These are phyloP conservation scores for Chlamydomonas sphaeroides DNA, from an alignment of 139 green algal species.

Conservation along the genomic window DNA sequence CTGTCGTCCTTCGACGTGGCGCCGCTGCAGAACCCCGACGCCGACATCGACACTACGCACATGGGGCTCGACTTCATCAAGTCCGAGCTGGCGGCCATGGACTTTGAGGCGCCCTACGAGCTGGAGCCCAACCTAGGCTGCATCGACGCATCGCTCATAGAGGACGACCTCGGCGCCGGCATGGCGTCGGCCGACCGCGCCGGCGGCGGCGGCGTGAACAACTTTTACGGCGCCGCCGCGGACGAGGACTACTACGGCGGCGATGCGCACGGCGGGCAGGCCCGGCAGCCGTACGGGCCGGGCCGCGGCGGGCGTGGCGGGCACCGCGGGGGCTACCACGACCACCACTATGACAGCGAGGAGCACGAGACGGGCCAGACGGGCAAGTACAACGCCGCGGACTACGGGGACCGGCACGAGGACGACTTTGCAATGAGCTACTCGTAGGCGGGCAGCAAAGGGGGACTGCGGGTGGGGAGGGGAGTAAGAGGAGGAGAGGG, in stretches of 20 bases:
- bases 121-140: neutral
- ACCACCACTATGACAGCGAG: neutral
- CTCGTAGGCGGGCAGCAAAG: no score
- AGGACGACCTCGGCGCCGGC: neutral
- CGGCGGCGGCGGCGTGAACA: no score
- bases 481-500: no score
- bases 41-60: neutral
- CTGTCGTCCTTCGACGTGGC: neutral
- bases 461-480: no score
- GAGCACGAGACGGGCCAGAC: neutral
- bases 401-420: neutral
- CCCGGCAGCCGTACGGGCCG: no score
- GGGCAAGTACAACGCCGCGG: neutral
- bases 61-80: constrained; percentile 1
- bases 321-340: no score
- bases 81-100: neutral
- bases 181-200: no score
- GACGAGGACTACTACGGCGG: neutral
- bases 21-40: neutral
- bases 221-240: no score
- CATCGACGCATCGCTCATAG: constrained; percentile 6
- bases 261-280: neutral
- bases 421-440: constrained; percentile 27
- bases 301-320: no score
- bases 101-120: neutral